Evolutionary conservation across 108 stramenopile species (phyloP).

Genomic region (Cyclostephanos tholiformis): DNA sequence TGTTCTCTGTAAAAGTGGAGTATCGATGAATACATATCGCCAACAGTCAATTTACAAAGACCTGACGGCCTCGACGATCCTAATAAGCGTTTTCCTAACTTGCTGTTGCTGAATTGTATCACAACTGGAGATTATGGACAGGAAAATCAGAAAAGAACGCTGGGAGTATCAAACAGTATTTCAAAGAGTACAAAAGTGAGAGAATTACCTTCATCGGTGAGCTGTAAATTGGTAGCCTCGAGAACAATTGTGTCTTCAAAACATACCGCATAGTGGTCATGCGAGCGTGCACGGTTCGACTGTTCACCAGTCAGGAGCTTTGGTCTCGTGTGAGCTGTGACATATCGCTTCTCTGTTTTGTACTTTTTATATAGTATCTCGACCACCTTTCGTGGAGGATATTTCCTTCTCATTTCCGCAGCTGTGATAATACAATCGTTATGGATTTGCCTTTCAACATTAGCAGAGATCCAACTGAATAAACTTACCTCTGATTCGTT

Average conservation of each 20-base stretch:
- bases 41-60: slow-evolving; percentile 30
- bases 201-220: slow-evolving; percentile 36
- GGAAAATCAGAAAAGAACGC: not conserved
- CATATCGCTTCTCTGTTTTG: slow-evolving; percentile 30
- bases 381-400: slow-evolving; percentile 34
- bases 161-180: not conserved
- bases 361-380: slow-evolving; percentile 32
- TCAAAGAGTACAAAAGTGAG: not conserved
- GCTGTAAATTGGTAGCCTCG: slow-evolving; percentile 35
- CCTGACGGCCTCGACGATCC: slow-evolving; percentile 31
- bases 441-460: not conserved
- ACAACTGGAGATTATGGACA: slow-evolving; percentile 19
- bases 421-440: slow-evolving; percentile 18
- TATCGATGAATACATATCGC: slow-evolving; percentile 37
- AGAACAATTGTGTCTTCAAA: slow-evolving; percentile 44
- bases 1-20: slow-evolving; percentile 37
- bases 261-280: slow-evolving; percentile 24
- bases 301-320: slow-evolving; percentile 32
- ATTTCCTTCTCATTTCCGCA: slow-evolving; percentile 39
- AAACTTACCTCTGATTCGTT: slow-evolving; percentile 32
- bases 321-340: slow-evolving; percentile 30
- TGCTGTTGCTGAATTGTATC: slow-evolving; percentile 39
- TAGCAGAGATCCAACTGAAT: not conserved
- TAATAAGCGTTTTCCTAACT: slow-evolving; percentile 18
- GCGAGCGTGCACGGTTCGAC: slow-evolving; percentile 14